phyloP scores from a whole-genome alignment of 1,284 basidiomycete genomes.

The Cutaneotrichosporon spelunceum region DNA sequence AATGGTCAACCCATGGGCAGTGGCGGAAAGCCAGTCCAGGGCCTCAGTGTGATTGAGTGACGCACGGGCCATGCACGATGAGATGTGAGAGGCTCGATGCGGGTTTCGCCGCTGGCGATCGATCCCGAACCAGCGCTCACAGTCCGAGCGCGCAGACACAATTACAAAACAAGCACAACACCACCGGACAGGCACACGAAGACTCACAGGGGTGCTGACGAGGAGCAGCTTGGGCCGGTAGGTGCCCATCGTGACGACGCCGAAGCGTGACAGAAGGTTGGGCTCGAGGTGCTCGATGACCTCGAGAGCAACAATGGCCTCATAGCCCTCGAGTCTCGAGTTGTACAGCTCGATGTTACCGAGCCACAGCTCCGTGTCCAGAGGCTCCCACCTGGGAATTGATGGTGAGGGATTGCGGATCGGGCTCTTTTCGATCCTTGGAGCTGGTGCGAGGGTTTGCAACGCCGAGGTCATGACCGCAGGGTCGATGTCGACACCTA shows the following conservation, averaged over 20 bases:
- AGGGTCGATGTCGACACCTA: constrained; percentile 45
- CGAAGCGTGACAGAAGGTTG: constrained; percentile 68
- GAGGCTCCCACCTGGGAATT: constrained; percentile 65
- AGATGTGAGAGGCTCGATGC: not conserved
- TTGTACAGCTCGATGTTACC: constrained; percentile 77
- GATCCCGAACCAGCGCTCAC: not conserved
- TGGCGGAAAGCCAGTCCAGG: not conserved
- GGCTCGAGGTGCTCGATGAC: constrained; percentile 88
- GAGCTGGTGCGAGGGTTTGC: constrained; percentile 33
- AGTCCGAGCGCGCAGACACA: not conserved
- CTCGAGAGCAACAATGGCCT: constrained; percentile 82
- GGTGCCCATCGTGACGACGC: constrained; percentile 72
- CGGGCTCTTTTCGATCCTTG: not conserved
- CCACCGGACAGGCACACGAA: not conserved
- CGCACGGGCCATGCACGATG: not conserved
- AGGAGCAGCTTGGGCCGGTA: constrained; percentile 77
- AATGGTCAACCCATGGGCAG: not conserved
- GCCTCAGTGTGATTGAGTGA: not conserved
- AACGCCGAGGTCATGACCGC: constrained; percentile 43
- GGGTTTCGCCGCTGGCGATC: not conserved
- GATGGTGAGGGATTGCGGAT: constrained; percentile 13
- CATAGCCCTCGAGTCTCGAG: constrained; percentile 64
- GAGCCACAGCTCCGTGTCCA: constrained; percentile 72
- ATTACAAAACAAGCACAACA: not conserved
- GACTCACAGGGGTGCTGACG: constrained; percentile 70